phyloP scores from a whole-genome alignment of 345 rosid species.

The Eucalyptus polybractea region DNA sequence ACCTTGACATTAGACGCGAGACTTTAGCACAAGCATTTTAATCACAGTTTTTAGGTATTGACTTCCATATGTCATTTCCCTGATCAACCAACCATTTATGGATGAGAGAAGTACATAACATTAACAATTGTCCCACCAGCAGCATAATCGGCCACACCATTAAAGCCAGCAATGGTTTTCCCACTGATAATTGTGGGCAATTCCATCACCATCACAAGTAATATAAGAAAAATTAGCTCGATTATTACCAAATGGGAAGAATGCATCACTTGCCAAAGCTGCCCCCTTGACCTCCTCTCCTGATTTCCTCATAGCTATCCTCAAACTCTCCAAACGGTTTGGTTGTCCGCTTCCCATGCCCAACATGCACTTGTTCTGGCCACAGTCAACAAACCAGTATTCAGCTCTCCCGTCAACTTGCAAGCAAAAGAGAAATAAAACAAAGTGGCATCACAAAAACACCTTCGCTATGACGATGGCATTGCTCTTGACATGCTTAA shows the following conservation, averaged over 20 bases:
- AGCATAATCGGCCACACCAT: not conserved
- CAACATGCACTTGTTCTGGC: slow-evolving; percentile 76
- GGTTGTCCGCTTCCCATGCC: slow-evolving; percentile 99
- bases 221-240: not conserved
- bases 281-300: slow-evolving; percentile 94
- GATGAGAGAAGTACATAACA: not conserved
- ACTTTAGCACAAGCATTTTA: not conserved
- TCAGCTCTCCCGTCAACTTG: not conserved
- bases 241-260: slow-evolving; percentile 82
- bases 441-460: not conserved
- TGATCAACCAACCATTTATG: not conserved
- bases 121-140: not conserved
- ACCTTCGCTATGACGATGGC: slow-evolving; percentile 95
- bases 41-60: not conserved
- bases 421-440: not conserved
- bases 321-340: slow-evolving; percentile 77
- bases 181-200: not conserved
- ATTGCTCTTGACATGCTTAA: slow-evolving; percentile 94
- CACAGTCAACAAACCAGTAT: not conserved
- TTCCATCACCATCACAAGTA: not conserved
- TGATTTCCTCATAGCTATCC: slow-evolving; percentile 78
- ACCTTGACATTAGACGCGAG: not conserved
- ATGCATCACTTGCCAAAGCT: slow-evolving; percentile 95
- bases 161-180: not conserved
- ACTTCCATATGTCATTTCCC: not conserved